Evolutionary conservation across 2,329 filamentous ascomycete species (phyloP), one percentile per base, ranked within the genome.

Genomic region (Aurifilum marmelostoma): DNA sequence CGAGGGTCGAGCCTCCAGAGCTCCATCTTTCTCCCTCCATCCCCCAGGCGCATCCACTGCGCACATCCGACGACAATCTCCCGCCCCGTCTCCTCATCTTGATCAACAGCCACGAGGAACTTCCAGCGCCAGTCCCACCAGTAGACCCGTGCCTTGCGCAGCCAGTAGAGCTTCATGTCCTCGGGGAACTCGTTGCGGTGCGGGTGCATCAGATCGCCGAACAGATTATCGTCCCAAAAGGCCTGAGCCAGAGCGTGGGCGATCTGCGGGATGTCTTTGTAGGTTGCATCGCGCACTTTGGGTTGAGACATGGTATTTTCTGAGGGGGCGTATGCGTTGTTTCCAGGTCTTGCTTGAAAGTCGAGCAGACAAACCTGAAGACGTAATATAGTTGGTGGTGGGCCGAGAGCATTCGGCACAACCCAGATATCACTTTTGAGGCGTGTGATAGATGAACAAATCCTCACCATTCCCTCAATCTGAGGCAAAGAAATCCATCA

Each of bases 201-300:
- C 3, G 79, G 79, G 63, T 80, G 76, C 32, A 80, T 78, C 27
- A 78, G 69, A 2, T 75, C 69, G 27, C 78, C 79, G 43, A 78
- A 78, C 8, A 80, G 61, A 14, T 75, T 74, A 37, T 80, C 78
- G 8, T 79, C 73, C 72, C 74, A 74, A 65, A 80, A 80, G 0
- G 78, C 78, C 21, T 70, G 70, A 6, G 79, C 74, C 66, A 76
- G 69, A 12, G 77, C 68, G 71, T 74, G 72, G 12, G 77, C 75
- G 61, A 79, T 74, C 47, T 72, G 73, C 0, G 73, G 72, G 1
- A 78, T 73, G 37, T 78, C 76, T 27, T 66, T 50, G 66, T 71
- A 74, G 52, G 64, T 63, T 12, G 73, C 72, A 43, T 73, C 68
- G 54, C 73, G 72, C 34, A 70, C 59, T 9, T 37, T 24, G 16